Conservation (phyloP, 495 filamentous ascomycete genomes). For the Tuber magnatum region DNA sequence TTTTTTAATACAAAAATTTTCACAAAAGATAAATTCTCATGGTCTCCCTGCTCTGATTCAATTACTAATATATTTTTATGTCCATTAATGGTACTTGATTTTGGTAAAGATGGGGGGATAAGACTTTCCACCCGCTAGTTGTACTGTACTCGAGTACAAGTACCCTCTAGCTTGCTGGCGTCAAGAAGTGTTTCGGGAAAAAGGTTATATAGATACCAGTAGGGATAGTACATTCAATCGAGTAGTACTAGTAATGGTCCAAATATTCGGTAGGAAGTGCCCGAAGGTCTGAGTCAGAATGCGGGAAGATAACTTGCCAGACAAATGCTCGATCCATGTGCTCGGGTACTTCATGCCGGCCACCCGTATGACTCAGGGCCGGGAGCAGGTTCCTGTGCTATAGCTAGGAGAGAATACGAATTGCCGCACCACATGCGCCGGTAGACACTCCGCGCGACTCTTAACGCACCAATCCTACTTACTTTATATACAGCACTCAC, state of each 20-base stretch:
- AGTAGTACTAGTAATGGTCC: not conserved
- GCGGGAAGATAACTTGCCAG: not conserved
- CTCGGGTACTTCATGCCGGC: not conserved
- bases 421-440: not conserved
- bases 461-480: not conserved
- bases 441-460: not conserved
- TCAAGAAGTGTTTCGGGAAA: not conserved
- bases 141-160: too few relatives aligned
- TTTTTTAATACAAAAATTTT: too few relatives aligned
- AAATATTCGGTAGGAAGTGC: not conserved
- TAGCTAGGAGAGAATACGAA: not conserved
- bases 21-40: too few relatives aligned
- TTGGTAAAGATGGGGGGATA: too few relatives aligned
- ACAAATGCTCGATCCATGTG: not conserved
- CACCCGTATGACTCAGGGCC: not conserved
- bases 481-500: not conserved
- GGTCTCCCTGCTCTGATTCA: too few relatives aligned
- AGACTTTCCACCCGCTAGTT: not conserved
- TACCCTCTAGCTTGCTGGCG: not conserved
- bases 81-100: too few relatives aligned
- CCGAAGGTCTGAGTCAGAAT: not conserved
- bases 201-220: too few relatives aligned
- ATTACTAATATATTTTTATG: too few relatives aligned
- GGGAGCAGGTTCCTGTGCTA: not conserved
- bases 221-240: not conserved